Percentiles rank a stretch among this genome's conserved stretches.
Evolutionary conservation across 78 protist species (phyloP).

Genomic region (Dictyostelium capitatum): DNA sequence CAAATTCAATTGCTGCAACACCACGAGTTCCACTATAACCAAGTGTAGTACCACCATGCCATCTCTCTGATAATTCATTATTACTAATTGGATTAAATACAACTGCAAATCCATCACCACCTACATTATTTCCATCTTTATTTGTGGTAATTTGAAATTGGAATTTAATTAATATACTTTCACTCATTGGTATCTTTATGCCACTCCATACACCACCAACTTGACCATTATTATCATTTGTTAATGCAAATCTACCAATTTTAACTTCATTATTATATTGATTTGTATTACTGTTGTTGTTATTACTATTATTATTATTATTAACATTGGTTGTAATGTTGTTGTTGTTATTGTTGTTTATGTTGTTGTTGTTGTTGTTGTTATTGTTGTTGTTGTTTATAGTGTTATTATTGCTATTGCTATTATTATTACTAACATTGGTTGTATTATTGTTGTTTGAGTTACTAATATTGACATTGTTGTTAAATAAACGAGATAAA

Average conservation of each 20-base stretch:
- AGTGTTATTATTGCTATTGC: too few species aligned
- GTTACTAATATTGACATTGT: too few species aligned
- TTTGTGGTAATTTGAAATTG: background rate
- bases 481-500: too few species aligned
- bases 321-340: too few species aligned
- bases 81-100: background rate
- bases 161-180: background rate
- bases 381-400: too few species aligned
- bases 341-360: too few species aligned
- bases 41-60: background rate
- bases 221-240: background rate
- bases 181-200: background rate
- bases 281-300: too few species aligned
- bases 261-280: background rate
- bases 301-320: too few species aligned
- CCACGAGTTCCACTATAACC: background rate
- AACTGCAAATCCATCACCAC: conserved; percentile 19
- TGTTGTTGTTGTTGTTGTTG: too few species aligned
- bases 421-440: too few species aligned
- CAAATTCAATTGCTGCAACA: conserved; percentile 25
- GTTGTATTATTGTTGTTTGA: too few species aligned
- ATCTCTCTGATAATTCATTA: background rate
- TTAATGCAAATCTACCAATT: background rate
- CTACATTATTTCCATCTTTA: background rate
- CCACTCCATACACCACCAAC: background rate